A percentile compares a stretch with the other conserved stretches of the same genome.
These are phyloP conservation scores for Taphrina deformans DNA, from an alignment of 1,139 yeast species.

Conservation along the genomic window DNA sequence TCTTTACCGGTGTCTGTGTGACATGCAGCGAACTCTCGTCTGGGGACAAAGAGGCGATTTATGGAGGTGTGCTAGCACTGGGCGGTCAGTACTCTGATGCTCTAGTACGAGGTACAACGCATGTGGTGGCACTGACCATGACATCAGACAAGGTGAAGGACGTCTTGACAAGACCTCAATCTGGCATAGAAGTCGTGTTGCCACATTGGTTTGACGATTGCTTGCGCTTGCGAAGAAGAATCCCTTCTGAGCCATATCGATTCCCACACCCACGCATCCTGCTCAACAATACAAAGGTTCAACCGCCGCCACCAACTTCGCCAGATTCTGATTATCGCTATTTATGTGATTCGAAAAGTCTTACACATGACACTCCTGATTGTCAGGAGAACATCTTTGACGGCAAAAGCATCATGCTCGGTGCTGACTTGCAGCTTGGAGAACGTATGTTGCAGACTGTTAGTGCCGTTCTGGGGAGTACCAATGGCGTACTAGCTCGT, in stretches of 20 bases:
- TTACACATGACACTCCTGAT: background rate
- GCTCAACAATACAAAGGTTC: conserved; percentile 12
- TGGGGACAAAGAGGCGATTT: conserved; percentile 64
- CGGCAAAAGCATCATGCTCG: conserved; percentile 44
- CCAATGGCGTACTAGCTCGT: conserved; percentile 50
- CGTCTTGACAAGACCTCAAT: conserved; percentile 36
- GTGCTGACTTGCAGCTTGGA: conserved; percentile 47
- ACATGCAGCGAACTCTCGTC: conserved; percentile 61
- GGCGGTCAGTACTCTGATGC: conserved; percentile 72
- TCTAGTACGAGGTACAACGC: conserved; percentile 73
- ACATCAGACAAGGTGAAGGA: conserved; percentile 48
- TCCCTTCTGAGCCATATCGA: conserved; percentile 58
- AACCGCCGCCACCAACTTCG: conserved; percentile 21
- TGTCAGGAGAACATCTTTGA: conserved; percentile 41
- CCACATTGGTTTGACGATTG: conserved; percentile 79
- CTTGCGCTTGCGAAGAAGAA: conserved; percentile 53
- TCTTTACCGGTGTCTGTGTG: conserved; percentile 62
- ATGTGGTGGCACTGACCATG: conserved; percentile 61
- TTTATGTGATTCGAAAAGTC: background rate
- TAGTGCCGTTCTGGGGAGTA: conserved; percentile 45
- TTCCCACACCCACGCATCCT: conserved; percentile 46
- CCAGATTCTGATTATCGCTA: conserved; percentile 17
- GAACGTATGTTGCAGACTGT: conserved; percentile 44
- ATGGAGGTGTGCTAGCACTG: conserved; percentile 65
- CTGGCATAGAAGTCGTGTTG: conserved; percentile 56